Evolutionary conservation across 495 filamentous ascomycete species (phyloP).

Genomic region (Tuber borchii): DNA sequence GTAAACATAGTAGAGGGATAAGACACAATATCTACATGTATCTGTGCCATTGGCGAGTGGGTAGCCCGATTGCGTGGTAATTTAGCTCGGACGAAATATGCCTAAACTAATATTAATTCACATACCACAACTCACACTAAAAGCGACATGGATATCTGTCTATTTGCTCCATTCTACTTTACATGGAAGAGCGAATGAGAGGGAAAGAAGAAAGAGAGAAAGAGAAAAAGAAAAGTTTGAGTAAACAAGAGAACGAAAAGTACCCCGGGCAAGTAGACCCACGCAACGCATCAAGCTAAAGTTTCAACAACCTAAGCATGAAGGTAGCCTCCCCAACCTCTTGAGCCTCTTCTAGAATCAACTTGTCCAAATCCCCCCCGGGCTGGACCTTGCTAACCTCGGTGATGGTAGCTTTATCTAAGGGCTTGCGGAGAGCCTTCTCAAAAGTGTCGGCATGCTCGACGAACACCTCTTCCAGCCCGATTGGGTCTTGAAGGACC

Average conservation of each 20-base stretch:
- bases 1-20: neutral
- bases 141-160: neutral
- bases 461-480: conserved; percentile 66
- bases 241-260: neutral
- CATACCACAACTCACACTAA: neutral
- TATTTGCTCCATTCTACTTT: neutral
- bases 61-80: neutral
- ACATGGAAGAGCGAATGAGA: neutral
- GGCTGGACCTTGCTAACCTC: conserved; percentile 51
- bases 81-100: neutral
- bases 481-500: conserved; percentile 67
- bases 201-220: neutral
- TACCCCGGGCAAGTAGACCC: neutral
- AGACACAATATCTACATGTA: neutral
- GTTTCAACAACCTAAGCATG: conserved; percentile 70
- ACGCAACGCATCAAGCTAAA: conserved; percentile 46
- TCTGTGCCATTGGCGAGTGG: neutral
- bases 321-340: conserved; percentile 84
- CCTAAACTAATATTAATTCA: neutral
- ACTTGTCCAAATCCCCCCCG: conserved; percentile 51
- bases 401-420: conserved; percentile 66
- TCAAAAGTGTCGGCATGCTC: conserved; percentile 61
- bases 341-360: conserved; percentile 79
- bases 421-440: conserved; percentile 70
- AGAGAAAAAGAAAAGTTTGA: neutral